Percentiles rank a stretch among this genome's conserved stretches.
These are phyloP conservation scores for Fusarium redolens DNA, from an alignment of 2,329 filamentous ascomycete species.

Conservation along the genomic window DNA sequence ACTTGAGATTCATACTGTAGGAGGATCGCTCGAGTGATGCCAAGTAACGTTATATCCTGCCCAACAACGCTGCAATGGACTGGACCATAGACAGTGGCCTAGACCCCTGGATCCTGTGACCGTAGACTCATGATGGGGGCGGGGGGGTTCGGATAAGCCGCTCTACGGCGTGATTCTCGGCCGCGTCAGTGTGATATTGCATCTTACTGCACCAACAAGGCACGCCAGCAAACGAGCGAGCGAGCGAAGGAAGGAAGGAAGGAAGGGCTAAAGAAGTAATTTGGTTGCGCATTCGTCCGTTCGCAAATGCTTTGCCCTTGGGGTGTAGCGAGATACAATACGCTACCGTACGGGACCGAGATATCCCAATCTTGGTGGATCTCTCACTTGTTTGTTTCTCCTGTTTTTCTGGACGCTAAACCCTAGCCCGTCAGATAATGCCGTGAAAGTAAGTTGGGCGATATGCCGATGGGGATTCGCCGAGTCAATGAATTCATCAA, in stretches of 20 bases:
- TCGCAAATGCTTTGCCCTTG: not conserved
- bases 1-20: not conserved
- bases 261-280: constrained; percentile 12
- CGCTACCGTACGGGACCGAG: not conserved
- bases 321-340: not conserved
- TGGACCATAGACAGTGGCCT: not conserved
- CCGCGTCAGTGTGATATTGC: constrained; percentile 34
- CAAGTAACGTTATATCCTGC: not conserved
- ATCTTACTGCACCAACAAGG: constrained; percentile 32
- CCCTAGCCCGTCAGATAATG: constrained; percentile 17
- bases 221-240: constrained; percentile 4
- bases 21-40: not conserved
- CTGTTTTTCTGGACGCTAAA: not conserved
- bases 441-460: constrained; percentile 26
- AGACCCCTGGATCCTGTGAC: constrained; percentile 22
- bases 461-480: constrained; percentile 32
- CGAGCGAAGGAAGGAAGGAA: not conserved
- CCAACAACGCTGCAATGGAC: not conserved
- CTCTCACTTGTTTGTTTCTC: constrained; percentile 9
- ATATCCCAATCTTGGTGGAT: constrained; percentile 17
- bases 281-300: constrained; percentile 7
- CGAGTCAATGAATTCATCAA: constrained; percentile 20
- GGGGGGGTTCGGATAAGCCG: constrained; percentile 34
- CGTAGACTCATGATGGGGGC: constrained; percentile 16
- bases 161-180: constrained; percentile 43